Base-by-base conservation (phyloP, 2,329 filamentous ascomycete genomes). In the Lecanicillium sp. region DNA sequence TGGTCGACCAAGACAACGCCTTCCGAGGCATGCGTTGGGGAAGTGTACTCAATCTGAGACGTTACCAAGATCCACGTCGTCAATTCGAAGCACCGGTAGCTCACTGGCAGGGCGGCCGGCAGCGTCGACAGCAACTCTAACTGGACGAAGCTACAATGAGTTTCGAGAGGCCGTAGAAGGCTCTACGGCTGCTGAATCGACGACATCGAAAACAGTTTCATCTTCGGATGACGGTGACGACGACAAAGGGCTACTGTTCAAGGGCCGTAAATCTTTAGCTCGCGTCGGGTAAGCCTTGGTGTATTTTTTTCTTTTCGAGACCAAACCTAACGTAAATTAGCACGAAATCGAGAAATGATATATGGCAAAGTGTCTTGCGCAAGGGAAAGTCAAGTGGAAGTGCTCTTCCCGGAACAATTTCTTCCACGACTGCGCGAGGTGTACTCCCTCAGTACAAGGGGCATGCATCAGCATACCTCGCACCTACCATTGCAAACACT, bases 401-500 rank as follows among this genome's bases (percentile, higher is more conserved):
- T 32, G 65, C 55, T 7, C 57, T 68, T 32, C 67, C 68, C 9
- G 60, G 71, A 35, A 59, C 70, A 9, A 56, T 77, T 34, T 72
- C 71, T 3, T 68, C 72, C 4, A 69, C 66, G 32, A 75, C 70
- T 11, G 72, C 67, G 7, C 70, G 67, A 19, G 73, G 71, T n/a
- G 64, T 70, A 31, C 54, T 77, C 33, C 73, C 71, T 13, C 68
- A 73, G 22, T 75, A 71, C 40, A 53, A 61, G 9, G 71, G 71
- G 14, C 59, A 74, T 48, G 71, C 71, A 16, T 67, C 70, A 9
- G 70, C 71, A 16, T 73, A 67, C 33, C 57, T 72, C 15, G 57
- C 62, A 9, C 68, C 69, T 13, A 52, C 64, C 16, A 62, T 67
- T 34, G 62, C 59, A 27, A 66, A 66, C 43, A 49, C 57, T 15